Evolutionary conservation across 306 rosid species (phyloP).

Genomic region (Fragaria iinumae): DNA sequence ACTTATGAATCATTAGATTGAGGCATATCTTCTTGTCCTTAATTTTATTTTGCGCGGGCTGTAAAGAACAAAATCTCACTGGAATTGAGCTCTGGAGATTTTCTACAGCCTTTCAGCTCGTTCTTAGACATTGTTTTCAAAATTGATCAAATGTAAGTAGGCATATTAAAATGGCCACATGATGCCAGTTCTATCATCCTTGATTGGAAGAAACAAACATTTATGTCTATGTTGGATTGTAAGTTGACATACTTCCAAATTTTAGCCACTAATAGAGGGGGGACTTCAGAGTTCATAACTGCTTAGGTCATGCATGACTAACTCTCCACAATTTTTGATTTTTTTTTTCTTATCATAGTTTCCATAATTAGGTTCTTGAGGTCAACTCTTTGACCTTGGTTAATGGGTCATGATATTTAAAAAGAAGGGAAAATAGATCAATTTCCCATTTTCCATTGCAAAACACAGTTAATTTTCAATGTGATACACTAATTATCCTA

Average conservation of each 20-base stretch:
- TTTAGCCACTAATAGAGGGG: not conserved
- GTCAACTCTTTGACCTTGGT: slow-evolving; percentile 11
- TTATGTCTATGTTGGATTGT: slow-evolving; percentile 2
- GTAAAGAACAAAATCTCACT: not conserved
- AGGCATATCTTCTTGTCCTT: not conserved
- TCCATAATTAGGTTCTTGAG: not conserved
- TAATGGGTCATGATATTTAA: not conserved
- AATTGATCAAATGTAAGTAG: not conserved
- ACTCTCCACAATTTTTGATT: not conserved
- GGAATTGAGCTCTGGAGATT: not conserved
- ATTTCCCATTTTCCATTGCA: not conserved
- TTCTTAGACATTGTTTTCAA: not conserved
- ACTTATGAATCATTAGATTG: not conserved
- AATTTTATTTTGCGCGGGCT: not conserved
- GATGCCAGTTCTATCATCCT: not conserved
- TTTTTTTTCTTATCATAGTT: not conserved
- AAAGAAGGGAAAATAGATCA: not conserved
- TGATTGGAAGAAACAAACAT: not conserved
- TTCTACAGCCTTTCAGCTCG: not conserved
- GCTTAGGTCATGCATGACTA: not conserved
- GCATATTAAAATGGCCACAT: not conserved
- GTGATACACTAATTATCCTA: not conserved
- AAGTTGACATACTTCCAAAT: not conserved
- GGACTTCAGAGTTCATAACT: slow-evolving; percentile 13
- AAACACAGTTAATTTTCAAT: not conserved